Evolutionary conservation across 768 basidiomycete species (phyloP).

Genomic region (Suillus bovinus): DNA sequence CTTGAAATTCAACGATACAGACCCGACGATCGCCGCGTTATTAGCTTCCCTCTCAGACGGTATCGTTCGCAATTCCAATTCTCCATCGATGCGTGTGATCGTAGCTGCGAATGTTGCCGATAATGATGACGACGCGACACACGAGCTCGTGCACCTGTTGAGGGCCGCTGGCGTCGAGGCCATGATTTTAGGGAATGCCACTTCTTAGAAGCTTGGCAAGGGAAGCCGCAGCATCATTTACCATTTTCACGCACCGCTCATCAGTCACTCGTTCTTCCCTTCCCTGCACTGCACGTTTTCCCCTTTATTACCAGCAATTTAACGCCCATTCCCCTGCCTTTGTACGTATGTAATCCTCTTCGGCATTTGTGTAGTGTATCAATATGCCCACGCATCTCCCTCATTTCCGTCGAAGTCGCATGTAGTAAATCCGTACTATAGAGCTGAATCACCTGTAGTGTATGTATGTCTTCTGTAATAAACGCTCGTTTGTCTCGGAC

Average conservation of each 20-base stretch:
- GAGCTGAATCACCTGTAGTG: neutral
- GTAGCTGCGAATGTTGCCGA: neutral
- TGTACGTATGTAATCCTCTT: neutral
- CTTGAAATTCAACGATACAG: neutral
- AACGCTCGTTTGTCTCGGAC: neutral
- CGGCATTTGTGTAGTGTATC: neutral
- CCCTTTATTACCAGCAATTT: neutral
- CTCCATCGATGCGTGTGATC: neutral
- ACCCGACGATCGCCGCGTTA: neutral
- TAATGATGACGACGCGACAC: no score
- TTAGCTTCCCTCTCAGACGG: neutral
- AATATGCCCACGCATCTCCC: neutral
- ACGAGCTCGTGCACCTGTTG: neutral
- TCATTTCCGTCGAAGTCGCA: neutral
- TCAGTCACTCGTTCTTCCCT: constrained; percentile 2
- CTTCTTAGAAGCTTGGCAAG: neutral
- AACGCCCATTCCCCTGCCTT: neutral
- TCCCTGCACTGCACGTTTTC: neutral
- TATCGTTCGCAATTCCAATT: neutral
- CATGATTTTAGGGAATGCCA: neutral
- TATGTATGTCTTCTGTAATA: constrained; percentile 2
- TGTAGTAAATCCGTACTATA: neutral
- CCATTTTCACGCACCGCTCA: neutral
- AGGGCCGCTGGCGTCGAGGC: neutral
- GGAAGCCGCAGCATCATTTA: neutral